Evolutionary conservation across 441 rosid species (phyloP).

Genomic region (Brassica balearica): DNA sequence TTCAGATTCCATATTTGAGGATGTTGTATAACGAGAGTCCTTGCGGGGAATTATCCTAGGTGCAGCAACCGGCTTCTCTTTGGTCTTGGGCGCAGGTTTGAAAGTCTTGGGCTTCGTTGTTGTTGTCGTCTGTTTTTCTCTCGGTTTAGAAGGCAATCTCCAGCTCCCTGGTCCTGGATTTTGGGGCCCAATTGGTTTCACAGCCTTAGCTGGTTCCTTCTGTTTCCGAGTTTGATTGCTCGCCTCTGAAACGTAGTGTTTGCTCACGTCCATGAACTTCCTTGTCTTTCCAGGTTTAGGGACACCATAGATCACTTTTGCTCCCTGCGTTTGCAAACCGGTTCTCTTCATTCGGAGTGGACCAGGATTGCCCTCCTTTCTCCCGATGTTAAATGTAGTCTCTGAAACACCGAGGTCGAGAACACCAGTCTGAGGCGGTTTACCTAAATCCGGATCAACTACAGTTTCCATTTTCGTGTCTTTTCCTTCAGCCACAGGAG

Average conservation of each 20-base stretch:
- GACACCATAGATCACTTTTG: conserved; percentile 82
- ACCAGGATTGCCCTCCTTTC: conserved; percentile 47
- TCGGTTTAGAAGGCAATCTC: conserved; percentile 61
- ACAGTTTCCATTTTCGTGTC: conserved; percentile 51
- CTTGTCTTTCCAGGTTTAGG: conserved; percentile 99
- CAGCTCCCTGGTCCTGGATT: conserved; percentile 68
- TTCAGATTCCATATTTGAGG: conserved; percentile 50
- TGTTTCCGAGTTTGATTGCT: conserved; percentile 54
- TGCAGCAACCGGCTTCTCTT: conserved; percentile 58
- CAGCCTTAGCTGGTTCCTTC: conserved; percentile 69
- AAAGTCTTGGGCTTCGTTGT: conserved; percentile 65
- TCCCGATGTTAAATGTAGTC: conserved; percentile 71
- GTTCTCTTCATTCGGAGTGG: conserved; percentile 65
- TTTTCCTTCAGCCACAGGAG: conserved; percentile 56
- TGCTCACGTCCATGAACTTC: conserved; percentile 99
- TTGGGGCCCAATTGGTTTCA: conserved; percentile 74
- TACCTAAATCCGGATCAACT: conserved; percentile 50
- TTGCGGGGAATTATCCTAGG: conserved; percentile 61
- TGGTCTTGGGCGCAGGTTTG: conserved; percentile 65
- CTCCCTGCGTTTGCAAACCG: conserved; percentile 86
- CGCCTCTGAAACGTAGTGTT: conserved; percentile 73
- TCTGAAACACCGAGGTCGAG: conserved; percentile 65
- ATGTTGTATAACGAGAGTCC: conserved; percentile 45
- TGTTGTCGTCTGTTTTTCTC: conserved; percentile 63
- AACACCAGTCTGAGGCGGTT: conserved; percentile 57